Evolutionary conservation across 1,284 basidiomycete genomes (phyloP).

Genomic region (Malassezia yamatoensis): DNA sequence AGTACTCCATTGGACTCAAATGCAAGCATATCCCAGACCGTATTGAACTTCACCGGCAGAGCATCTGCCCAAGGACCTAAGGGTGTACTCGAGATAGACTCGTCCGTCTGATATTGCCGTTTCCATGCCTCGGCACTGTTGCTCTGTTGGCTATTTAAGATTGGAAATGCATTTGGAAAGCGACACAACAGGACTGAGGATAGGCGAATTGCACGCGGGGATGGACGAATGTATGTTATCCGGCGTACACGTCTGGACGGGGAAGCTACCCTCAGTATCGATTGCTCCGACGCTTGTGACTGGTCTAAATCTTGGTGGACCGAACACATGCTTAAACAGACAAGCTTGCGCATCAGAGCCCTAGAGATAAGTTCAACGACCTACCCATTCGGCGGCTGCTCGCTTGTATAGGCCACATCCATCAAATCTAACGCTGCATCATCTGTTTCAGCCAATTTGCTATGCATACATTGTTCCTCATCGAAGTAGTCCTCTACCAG

Average conservation of each 20-base stretch:
- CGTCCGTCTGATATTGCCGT: not conserved
- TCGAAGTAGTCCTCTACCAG: slow-evolving; percentile 16
- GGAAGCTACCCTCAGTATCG: not conserved
- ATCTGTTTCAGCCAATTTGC: slow-evolving; percentile 3
- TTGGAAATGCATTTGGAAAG: not conserved
- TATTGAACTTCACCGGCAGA: not conserved
- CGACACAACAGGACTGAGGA: not conserved
- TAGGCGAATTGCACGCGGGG: not conserved
- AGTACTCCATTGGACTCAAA: not conserved
- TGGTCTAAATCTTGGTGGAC: not conserved
- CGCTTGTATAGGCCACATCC: not conserved
- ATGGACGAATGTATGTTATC: not conserved
- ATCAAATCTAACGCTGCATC: slow-evolving; percentile 8
- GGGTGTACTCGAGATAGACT: not conserved
- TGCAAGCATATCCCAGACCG: not conserved
- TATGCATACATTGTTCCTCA: slow-evolving; percentile 15
- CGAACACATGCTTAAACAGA: slow-evolving; percentile 1
- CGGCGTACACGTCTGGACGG: not conserved
- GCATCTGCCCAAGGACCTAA: not conserved
- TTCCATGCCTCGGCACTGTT: not conserved
- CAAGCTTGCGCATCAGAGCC: not conserved
- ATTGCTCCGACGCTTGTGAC: not conserved
- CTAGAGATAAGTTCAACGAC: not conserved
- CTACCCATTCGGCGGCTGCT: not conserved
- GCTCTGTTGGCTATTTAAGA: not conserved